Percentiles rank a stretch among this genome's conserved stretches.
Conservation (phyloP, 2,329 filamentous ascomycete species). For the Clarireedia monteithiana region DNA sequence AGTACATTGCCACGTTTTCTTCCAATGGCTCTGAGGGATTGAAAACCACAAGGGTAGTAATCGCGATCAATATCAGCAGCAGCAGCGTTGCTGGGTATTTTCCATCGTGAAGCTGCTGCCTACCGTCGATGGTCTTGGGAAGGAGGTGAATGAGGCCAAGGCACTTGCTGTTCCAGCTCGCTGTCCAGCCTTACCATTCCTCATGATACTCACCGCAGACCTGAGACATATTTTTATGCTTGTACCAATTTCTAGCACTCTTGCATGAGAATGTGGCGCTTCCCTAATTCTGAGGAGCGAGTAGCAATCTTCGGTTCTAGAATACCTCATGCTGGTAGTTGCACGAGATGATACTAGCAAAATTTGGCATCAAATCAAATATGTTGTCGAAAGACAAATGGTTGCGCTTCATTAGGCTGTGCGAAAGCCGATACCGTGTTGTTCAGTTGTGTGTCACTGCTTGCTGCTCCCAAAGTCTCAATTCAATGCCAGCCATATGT, state of each 20-base stretch:
- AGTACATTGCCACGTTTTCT: neutral
- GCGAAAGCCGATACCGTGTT: too few species aligned
- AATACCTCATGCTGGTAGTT: too few species aligned
- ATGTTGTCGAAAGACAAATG: too few species aligned
- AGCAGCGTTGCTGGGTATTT: neutral
- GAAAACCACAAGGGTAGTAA: neutral
- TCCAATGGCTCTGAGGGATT: neutral
- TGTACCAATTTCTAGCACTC: neutral
- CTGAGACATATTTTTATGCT: neutral
- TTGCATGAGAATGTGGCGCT: neutral
- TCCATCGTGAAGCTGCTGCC: neutral
- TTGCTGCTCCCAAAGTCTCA: too few species aligned
- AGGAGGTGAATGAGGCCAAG: neutral
- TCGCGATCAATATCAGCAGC: too few species aligned
- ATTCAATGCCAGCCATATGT: too few species aligned
- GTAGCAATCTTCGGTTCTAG: neutral
- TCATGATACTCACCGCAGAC: neutral
- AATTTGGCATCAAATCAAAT: too few species aligned
- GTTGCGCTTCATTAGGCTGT: too few species aligned
- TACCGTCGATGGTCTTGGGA: neutral
- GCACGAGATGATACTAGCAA: too few species aligned
- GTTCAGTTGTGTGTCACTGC: too few species aligned
- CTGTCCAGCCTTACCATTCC: neutral
- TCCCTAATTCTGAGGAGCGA: neutral
- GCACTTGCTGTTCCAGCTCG: slow-evolving; percentile 1